Conservation (phyloP, 495 filamentous ascomycete species). For the Evernia prunastri region DNA sequence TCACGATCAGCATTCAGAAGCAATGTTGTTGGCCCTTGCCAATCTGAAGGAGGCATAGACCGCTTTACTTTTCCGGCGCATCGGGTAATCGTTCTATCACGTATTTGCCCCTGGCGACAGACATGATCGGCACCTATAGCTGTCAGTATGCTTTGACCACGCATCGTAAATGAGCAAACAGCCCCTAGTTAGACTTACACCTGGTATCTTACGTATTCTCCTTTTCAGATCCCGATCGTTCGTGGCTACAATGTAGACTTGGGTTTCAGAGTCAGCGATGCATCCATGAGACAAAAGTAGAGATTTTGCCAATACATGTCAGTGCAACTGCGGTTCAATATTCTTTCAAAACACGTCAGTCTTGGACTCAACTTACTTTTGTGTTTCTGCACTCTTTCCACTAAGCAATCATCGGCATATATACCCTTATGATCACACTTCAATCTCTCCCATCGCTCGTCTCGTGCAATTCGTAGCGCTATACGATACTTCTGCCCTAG, state of each 20-base stretch:
- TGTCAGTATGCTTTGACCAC: slow-evolving; percentile 30
- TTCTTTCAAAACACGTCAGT: neutral
- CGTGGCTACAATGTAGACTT: slow-evolving; percentile 23
- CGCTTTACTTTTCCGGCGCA: slow-evolving; percentile 51
- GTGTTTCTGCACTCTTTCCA: slow-evolving; percentile 73
- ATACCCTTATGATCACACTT: slow-evolving; percentile 83
- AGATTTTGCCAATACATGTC: slow-evolving; percentile 44
- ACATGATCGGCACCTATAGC: slow-evolving; percentile 48
- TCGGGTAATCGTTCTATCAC: slow-evolving; percentile 87
- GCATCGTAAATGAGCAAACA: neutral
- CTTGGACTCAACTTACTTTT: slow-evolving; percentile 33
- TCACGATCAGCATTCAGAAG: neutral
- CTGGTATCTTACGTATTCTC: slow-evolving; percentile 72
- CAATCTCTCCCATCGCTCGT: slow-evolving; percentile 79
- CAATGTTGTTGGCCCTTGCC: neutral
- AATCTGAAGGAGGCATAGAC: too few species aligned
- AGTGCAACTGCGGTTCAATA: neutral
- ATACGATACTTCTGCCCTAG: slow-evolving; percentile 84
- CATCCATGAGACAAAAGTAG: neutral
- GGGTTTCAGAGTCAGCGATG: neutral
- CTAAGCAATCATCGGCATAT: slow-evolving; percentile 94
- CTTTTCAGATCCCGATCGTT: slow-evolving; percentile 55
- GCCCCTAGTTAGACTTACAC: slow-evolving; percentile 35
- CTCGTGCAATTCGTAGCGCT: slow-evolving; percentile 83
- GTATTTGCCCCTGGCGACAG: slow-evolving; percentile 77